Evolutionary conservation across 2,329 filamentous ascomycete genomes (phyloP).

Genomic region (Aspergillus hiratsukae): DNA sequence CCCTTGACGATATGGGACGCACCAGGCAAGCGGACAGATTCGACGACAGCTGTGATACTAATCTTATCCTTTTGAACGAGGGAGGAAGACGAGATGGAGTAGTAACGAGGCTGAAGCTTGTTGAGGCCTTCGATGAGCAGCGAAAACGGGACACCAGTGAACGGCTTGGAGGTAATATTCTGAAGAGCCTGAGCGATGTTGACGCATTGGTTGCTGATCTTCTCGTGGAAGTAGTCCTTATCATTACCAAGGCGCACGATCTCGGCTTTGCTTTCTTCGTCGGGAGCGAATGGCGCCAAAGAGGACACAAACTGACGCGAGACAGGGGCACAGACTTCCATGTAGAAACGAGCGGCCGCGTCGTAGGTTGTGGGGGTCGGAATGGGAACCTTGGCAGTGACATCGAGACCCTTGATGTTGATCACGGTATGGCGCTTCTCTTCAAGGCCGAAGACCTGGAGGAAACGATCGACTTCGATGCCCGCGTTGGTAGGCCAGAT

Average conservation of each 20-base stretch:
- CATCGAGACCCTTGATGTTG: conserved; percentile 83
- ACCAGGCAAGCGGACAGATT: conserved; percentile 72
- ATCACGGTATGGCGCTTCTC: conserved; percentile 79
- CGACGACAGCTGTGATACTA: conserved; percentile 90
- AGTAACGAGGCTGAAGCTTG: conserved; percentile 96
- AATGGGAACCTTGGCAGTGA: conserved; percentile 95
- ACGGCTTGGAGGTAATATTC: conserved; percentile 67
- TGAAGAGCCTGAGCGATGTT: conserved; percentile 86
- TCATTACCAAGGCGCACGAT: conserved; percentile 85
- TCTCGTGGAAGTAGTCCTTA: conserved; percentile 91
- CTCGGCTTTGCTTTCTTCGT: conserved; percentile 77
- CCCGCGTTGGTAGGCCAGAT: conserved; percentile 96
- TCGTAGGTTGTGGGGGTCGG: conserved; percentile 96
- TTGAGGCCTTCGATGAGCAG: conserved; percentile 87
- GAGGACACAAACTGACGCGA: conserved; percentile 92
- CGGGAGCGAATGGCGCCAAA: conserved; percentile 83
- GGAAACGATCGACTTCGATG: conserved; percentile 83
- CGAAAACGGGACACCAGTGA: conserved; percentile 85
- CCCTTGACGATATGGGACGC: conserved; percentile 79
- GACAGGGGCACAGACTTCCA: conserved; percentile 92
- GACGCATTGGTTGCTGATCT: conserved; percentile 73
- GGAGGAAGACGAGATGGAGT: conserved; percentile 98
- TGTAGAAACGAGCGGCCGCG: conserved; percentile 86
- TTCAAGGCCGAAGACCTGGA: conserved; percentile 70
- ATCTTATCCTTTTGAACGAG: conserved; percentile 91